phyloP scores from a whole-genome alignment of 305 asterid genomes.

The Fraxinus velutina region DNA sequence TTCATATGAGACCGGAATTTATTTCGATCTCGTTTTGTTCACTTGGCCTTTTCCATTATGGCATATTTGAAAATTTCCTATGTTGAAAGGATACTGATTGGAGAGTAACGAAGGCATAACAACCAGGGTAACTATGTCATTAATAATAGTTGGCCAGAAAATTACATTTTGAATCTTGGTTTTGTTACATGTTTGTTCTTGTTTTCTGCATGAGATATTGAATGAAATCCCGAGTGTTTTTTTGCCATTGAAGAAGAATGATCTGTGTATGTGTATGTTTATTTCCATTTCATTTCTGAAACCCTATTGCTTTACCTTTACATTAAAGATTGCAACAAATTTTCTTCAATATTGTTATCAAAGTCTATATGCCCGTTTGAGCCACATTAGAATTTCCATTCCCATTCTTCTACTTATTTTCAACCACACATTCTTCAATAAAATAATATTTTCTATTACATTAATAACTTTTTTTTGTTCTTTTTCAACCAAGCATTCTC shows the following conservation, averaged over 20 bases:
- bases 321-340: background rate
- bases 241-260: background rate
- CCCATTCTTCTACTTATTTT: too few relatives aligned
- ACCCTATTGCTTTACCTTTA: background rate
- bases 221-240: background rate
- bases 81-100: background rate
- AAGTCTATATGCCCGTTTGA: background rate
- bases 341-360: background rate
- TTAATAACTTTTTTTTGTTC: too few relatives aligned
- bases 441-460: too few relatives aligned
- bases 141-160: background rate
- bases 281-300: background rate
- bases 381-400: too few relatives aligned
- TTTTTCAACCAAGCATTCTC: too few relatives aligned
- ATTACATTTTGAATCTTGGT: background rate
- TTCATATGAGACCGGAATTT: constrained; percentile 42
- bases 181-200: background rate
- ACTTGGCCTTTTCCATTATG: background rate
- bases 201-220: background rate
- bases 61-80: background rate
- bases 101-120: background rate
- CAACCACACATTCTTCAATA: too few relatives aligned
- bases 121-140: background rate
- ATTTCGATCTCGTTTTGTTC: background rate
- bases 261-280: background rate